Evolutionary conservation across 1,284 basidiomycete genomes (phyloP), one percentile per base, ranked within the genome.

Genomic region (Cutaneotrichosporon spelunceum): DNA sequence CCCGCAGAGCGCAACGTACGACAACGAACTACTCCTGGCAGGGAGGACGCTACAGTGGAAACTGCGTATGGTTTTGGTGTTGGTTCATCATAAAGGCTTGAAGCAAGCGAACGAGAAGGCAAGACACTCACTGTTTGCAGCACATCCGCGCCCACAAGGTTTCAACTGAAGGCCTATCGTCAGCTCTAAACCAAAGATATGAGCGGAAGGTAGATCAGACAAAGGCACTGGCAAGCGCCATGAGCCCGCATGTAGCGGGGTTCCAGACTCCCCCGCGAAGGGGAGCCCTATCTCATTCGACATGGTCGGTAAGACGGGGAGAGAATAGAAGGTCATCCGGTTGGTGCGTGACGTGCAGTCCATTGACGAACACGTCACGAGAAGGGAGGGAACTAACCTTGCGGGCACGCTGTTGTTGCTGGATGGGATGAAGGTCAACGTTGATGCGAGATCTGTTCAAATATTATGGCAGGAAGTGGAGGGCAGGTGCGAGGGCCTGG

Each of bases 291-390:
- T 69, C 78, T 79, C 77, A 67, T 78, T 79, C 78, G 76, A 72
- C 78, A 79, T 79, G 78, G 78, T 79, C 78, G 78, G 70, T 79
- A 71, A 78, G 78, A 79, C 78, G 78, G 78, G 78, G 78, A 78
- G 78, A 79, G 78, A 77, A 76, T 71, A 59, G 75, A 78, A 78
- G 77, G 75, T 79, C 77, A 79, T 79, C 77, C 66, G 21, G 34
- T n/a, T 39, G n/a, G 64, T 45, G 39, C 47, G 55, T 39, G 58
- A 33, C 52, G 48, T 36, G 26, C n/a, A 6, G 56, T 30, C 26
- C 54, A 39, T 21, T 23, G 62, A 44, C 55, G 11, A 23, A 34
- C 29, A 57, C 30, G 30, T 33, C 30, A 48, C 39, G 61, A 44
- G 27, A 24, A n/a, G 55, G 33, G 45, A 54, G 53, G 60, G 50